phyloP scores from a whole-genome alignment of 176 grass and related monocot genomes.

The Musa troglodytarum region DNA sequence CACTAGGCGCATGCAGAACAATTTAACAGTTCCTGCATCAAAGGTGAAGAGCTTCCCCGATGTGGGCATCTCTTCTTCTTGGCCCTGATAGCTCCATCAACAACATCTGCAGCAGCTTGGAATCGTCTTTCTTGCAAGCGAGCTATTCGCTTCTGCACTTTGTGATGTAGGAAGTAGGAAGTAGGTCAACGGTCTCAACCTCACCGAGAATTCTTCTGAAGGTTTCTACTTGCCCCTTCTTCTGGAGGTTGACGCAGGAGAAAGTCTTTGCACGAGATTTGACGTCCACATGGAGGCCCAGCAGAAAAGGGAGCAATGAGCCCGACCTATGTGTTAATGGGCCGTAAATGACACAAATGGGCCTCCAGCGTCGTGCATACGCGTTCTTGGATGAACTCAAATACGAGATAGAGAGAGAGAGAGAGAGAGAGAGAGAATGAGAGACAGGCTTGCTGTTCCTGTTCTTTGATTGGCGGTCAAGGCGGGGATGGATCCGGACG shows the following conservation, averaged over 20 bases:
- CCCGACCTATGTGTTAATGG: no score
- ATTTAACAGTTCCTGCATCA: background rate
- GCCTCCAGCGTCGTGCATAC: background rate
- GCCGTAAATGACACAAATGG: background rate
- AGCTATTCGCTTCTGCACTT: background rate
- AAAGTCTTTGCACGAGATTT: background rate
- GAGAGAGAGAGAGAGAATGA: background rate
- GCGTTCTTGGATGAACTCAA: background rate
- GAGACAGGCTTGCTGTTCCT: no score
- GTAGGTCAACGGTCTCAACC: background rate
- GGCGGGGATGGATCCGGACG: slow-evolving; percentile 14
- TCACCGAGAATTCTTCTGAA: background rate
- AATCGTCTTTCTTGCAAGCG: background rate
- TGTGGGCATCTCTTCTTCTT: background rate
- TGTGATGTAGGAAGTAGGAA: background rate
- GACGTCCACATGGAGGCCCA: background rate
- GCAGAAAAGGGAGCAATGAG: background rate
- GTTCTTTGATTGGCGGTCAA: background rate
- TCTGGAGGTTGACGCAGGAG: background rate
- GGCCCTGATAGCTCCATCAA: background rate
- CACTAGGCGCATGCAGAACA: no score
- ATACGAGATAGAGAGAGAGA: background rate
- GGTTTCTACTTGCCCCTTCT: background rate
- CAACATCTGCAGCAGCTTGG: background rate
- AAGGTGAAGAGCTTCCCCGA: background rate